Percentiles rank a stretch among this genome's conserved stretches.
Conservation (phyloP, 2,329 filamentous ascomycete genomes). For the Chaetomium strumarium region DNA sequence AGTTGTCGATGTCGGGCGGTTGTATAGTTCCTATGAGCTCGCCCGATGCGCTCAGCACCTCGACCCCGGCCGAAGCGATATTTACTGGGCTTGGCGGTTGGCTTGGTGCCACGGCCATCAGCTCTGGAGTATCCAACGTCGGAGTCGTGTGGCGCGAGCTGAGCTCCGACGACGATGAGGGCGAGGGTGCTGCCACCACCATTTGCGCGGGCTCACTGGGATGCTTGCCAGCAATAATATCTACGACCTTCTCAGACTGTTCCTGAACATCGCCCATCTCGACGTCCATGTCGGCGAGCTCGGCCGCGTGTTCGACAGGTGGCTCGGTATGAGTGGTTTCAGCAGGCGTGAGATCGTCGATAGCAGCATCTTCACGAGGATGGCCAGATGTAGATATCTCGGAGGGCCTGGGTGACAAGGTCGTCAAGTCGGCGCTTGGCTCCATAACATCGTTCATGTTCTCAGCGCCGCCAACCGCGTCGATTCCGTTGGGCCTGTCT, state of each 20-base stretch:
- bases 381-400: not conserved
- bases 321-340: no score
- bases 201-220: not conserved
- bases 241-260: not conserved
- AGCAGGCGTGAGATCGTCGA: no score
- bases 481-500: not conserved
- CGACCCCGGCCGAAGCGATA: slow-evolving; percentile 23
- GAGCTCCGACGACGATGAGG: slow-evolving; percentile 10
- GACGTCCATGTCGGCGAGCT: not conserved
- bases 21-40: slow-evolving; percentile 34
- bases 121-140: slow-evolving; percentile 3
- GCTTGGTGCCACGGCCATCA: not conserved
- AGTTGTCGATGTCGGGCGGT: slow-evolving; percentile 35
- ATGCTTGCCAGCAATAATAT: not conserved
- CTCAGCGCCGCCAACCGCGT: not conserved
- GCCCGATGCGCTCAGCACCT: slow-evolving; percentile 36
- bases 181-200: not conserved
- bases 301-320: not conserved
- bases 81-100: not conserved
- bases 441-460: not conserved
- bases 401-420: no score
- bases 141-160: slow-evolving; percentile 14
- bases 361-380: no score
- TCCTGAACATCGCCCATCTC: not conserved
- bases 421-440: not conserved